Evolutionary conservation across 1,139 yeast genomes (phyloP).

Genomic region (Taphrina communis): DNA sequence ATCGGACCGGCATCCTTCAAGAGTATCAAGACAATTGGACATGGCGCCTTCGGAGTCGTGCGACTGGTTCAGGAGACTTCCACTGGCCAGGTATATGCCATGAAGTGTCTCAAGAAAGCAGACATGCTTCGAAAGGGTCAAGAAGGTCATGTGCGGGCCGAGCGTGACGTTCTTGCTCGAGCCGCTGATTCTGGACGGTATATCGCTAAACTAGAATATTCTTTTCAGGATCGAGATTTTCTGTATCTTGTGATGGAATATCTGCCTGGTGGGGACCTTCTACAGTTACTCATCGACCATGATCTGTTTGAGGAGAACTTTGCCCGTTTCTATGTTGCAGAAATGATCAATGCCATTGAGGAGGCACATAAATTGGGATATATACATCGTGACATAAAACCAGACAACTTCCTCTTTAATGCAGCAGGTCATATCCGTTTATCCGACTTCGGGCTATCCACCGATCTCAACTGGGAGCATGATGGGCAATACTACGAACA

Average conservation of each 20-base stretch:
- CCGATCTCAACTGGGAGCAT: constrained; percentile 76
- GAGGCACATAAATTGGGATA: constrained; percentile 81
- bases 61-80: constrained; percentile 36
- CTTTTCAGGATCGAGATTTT: constrained; percentile 59
- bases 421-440: constrained; percentile 80
- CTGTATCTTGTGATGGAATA: constrained; percentile 93
- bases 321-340: constrained; percentile 79
- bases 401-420: constrained; percentile 78
- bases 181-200: constrained; percentile 40
- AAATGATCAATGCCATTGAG: constrained; percentile 84
- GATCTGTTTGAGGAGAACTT: constrained; percentile 83
- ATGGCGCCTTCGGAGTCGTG: constrained; percentile 43
- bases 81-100: constrained; percentile 38
- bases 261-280: constrained; percentile 93
- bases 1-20: constrained; percentile 33
- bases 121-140: constrained; percentile 42
- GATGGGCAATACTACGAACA: constrained; percentile 38
- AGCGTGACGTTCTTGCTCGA: constrained; percentile 40
- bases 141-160: constrained; percentile 73
- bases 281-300: constrained; percentile 77
- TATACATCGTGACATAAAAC: constrained; percentile 80
- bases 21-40: constrained; percentile 41
- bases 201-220: constrained; percentile 39
- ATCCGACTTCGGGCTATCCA: constrained; percentile 75
- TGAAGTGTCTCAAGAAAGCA: constrained; percentile 42